Conservation (phyloP, 2,329 filamentous ascomycete species). For the Arachnopeziza araneosa region DNA sequence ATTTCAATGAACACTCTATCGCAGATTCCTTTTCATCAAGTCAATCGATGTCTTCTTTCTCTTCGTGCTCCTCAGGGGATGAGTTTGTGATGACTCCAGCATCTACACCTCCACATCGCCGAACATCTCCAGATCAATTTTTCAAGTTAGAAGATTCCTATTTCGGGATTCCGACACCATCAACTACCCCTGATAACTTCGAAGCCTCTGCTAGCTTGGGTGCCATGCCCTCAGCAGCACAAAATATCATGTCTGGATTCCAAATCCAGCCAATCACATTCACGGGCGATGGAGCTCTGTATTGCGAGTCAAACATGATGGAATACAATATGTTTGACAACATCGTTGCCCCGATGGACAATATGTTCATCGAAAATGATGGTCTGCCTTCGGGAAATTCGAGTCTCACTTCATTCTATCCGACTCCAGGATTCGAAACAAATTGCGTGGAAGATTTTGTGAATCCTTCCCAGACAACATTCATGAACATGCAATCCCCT, state of each 20-base stretch:
- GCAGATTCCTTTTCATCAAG: slow-evolving; percentile 9
- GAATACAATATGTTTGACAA: slow-evolving; percentile 2
- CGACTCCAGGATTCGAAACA: slow-evolving; percentile 10
- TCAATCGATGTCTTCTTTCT: slow-evolving; percentile 9
- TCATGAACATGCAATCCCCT: slow-evolving; percentile 9
- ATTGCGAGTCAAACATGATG: slow-evolving; percentile 9
- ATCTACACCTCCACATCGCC: slow-evolving; percentile 12
- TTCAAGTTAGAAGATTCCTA: slow-evolving; percentile 16
- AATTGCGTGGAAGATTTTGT: slow-evolving; percentile 19
- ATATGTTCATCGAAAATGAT: slow-evolving; percentile 6
- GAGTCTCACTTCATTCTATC: slow-evolving; percentile 12
- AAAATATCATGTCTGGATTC: slow-evolving; percentile 3
- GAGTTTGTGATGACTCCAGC: slow-evolving; percentile 2
- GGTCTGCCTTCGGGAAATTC: slow-evolving; percentile 13
- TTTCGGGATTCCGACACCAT: slow-evolving; percentile 5
- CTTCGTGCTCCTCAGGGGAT: slow-evolving; percentile 3
- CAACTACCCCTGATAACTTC: slow-evolving; percentile 10
- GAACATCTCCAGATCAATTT: slow-evolving; percentile 4
- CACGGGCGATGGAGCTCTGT: neutral
- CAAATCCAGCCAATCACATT: slow-evolving; percentile 6
- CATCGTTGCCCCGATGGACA: neutral
- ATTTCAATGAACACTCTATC: slow-evolving; percentile 5
- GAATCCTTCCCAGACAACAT: slow-evolving; percentile 24
- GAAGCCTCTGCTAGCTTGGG: slow-evolving; percentile 5
- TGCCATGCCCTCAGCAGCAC: slow-evolving; percentile 13